These are phyloP conservation scores for Sporisorium reilianum DNA, from an alignment of 1,284 basidiomycete species.

Conservation along the genomic window DNA sequence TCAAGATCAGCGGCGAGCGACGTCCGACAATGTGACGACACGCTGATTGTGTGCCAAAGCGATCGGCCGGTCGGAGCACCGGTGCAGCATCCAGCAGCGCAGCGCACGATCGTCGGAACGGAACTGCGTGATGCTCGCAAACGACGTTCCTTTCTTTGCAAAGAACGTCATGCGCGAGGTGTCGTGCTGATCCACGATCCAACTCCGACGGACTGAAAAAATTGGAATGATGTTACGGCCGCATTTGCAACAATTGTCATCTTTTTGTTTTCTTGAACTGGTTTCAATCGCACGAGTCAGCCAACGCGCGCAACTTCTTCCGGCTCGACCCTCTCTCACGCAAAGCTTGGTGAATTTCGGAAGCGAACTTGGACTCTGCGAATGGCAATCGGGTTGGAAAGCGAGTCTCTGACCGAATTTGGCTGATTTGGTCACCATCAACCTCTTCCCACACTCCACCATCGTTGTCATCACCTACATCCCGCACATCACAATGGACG, in stretches of 20 bases:
- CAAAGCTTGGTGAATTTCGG: constrained; percentile 15
- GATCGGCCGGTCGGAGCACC: not conserved
- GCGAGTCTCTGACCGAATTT: not conserved
- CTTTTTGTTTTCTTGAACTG: too few species aligned
- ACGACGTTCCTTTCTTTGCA: not conserved
- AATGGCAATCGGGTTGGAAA: constrained; percentile 13
- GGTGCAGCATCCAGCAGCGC: not conserved
- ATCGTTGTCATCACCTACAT: constrained; percentile 24
- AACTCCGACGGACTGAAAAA: constrained; percentile 18
- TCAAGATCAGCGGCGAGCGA: constrained; percentile 9
- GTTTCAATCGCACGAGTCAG: constrained; percentile 29
- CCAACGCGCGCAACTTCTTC: constrained; percentile 17
- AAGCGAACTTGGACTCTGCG: constrained; percentile 27
- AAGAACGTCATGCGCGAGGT: constrained; percentile 11
- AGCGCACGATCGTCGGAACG: not conserved
- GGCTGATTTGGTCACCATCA: constrained; percentile 25
- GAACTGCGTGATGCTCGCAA: not conserved
- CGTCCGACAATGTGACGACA: too few species aligned
- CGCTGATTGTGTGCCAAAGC: not conserved
- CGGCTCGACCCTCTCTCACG: constrained; percentile 18
- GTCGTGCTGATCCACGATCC: not conserved
- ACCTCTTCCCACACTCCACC: constrained; percentile 5
- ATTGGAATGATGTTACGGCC: not conserved
- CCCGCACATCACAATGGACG: constrained; percentile 50
- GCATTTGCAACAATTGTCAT: not conserved